Base-by-base conservation (phyloP, 345 rosid species). In the Boechera divaricarpa region DNA sequence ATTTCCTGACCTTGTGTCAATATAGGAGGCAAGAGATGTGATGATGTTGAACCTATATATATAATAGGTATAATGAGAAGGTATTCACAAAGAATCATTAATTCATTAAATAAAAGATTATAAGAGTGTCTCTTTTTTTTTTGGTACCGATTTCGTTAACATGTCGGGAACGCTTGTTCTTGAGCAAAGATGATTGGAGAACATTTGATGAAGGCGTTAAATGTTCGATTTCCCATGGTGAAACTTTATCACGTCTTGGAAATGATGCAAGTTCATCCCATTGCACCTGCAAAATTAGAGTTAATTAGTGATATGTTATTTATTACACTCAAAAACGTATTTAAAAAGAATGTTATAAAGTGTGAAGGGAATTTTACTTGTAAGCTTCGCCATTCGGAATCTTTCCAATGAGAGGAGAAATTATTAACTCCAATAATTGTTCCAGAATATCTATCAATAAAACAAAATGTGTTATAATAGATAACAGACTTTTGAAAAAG, bases 231-330 rank as follows among this genome's bases (percentile, higher is more conserved):
- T 88, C 86, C 90, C 90, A 88, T 28, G 87, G 82, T 68, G 89
- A 88, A 76, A 86, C 86, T 65, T 84, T 81, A 21, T 84, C 83
- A 28, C 87, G 90, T 79, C 87, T 83, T 70, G 54, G 80, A 74
- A 83, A 73, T n/a, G 77, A 62, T 81, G 91, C 84, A 36, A 83
- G 69, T 42, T 82, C 89, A 82, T 89, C 91, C 91, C 91, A 87
- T 81, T 89, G 87, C 65, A 84, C 71, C 89, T 89, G 73, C 7
- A 66, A 74, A 53, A 16, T 7, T 2, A 49, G 0, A 66, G 9
- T 9, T 52, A 52, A 21, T 35, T 31, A 42, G 1, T 65, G 6
- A 18, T 52, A 32, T 31, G 5, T 33, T 18, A 49, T 12, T 6
- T 49, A 49, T 11, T 18, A 48, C 7, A 8, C 6, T 48, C 8